Base-by-base conservation (phyloP, 2,329 filamentous ascomycete species). In the Tympanopsis confertula region DNA sequence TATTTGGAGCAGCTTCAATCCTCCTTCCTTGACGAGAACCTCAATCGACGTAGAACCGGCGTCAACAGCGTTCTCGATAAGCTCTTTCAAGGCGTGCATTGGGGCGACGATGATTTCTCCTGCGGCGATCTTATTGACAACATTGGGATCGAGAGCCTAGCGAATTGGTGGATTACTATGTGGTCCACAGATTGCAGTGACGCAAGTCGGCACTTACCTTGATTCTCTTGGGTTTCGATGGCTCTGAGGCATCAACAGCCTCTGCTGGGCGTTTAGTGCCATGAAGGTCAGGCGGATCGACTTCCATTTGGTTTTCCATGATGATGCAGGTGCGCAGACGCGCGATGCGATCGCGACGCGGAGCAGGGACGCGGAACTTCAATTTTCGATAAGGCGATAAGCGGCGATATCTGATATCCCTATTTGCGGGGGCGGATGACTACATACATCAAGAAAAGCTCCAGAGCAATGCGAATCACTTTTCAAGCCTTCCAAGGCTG, bases 61-160 rank as follows among this genome's bases (percentile, higher is more conserved):
- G 61, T 98, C 93, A 13, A 98, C 87, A 3, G 91, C 82, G 50
- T 98, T 98, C 57, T 98, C 91, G 12, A 98, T 87, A 36, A 98
- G 66, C 56, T 98, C 91, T 59, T 98, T 98, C 40, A 98, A 61
- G 3, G 93, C 91, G 58, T 98, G 86, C 19, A 95, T 87, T 0
- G 91, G 93, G 2, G 91, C 89, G 36, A 98, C 87, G 42, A 98
- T 98, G 50, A 98, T 98, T 58, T 98, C 91, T 15, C 91, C 91
- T 0, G 91, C 91, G 1, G 91, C 91, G 47, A 98, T 98, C 58
- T 96, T 98, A 67, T 96, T 98, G 46, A 98, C 84, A 17, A 98
- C 91, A 62, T 91, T 82, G 44, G 84, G 79, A 51, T 94, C 85
- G 19, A 98, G 72, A 13, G 89, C 83, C 79, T 94, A 7, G 7